These are phyloP conservation scores for Globisporangium yorkense DNA, from an alignment of 352 stramenopile genomes.

Conservation along the genomic window DNA sequence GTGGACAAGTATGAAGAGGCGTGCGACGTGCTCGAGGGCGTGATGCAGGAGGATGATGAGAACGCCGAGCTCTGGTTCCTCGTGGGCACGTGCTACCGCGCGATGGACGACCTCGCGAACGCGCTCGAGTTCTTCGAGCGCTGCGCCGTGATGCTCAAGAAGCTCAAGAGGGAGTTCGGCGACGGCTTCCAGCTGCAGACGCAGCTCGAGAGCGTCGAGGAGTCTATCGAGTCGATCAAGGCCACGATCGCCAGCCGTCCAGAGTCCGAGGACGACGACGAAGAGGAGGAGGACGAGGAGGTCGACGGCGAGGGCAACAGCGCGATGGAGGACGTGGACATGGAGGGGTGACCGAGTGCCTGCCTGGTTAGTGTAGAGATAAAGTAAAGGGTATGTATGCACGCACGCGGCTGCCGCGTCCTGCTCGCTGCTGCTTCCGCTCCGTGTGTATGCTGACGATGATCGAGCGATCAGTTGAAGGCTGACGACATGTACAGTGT, in stretches of 20 bases:
- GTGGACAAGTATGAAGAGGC: constrained; percentile 81
- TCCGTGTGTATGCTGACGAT: too few relatives aligned
- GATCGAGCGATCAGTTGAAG: not conserved
- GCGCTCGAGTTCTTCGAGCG: constrained; percentile 86
- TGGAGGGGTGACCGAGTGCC: constrained; percentile 49
- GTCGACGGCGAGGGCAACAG: constrained; percentile 23
- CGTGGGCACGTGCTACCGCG: constrained; percentile 82
- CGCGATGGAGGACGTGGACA: constrained; percentile 69
- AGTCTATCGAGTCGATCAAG: constrained; percentile 52
- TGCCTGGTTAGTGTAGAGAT: constrained; percentile 10
- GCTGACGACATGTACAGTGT: not conserved
- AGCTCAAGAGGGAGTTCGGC: constrained; percentile 69
- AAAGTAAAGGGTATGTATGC: constrained; percentile 27
- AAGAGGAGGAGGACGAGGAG: constrained; percentile 42
- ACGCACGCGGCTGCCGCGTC: constrained; percentile 1
- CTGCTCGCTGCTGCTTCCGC: not conserved
- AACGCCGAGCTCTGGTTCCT: constrained; percentile 89
- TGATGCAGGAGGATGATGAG: constrained; percentile 88
- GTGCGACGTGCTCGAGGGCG: constrained; percentile 74
- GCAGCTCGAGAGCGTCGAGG: constrained; percentile 73
- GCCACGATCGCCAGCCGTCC: constrained; percentile 50
- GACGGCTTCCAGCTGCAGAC: constrained; percentile 70
- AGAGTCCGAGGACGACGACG: constrained; percentile 41
- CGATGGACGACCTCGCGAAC: constrained; percentile 74
- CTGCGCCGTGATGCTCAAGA: constrained; percentile 69